Percentiles rank a stretch among this genome's conserved stretches.
phyloP scores from a whole-genome alignment of 1,139 yeast genomes.

The Geotrichum klebahnii region DNA sequence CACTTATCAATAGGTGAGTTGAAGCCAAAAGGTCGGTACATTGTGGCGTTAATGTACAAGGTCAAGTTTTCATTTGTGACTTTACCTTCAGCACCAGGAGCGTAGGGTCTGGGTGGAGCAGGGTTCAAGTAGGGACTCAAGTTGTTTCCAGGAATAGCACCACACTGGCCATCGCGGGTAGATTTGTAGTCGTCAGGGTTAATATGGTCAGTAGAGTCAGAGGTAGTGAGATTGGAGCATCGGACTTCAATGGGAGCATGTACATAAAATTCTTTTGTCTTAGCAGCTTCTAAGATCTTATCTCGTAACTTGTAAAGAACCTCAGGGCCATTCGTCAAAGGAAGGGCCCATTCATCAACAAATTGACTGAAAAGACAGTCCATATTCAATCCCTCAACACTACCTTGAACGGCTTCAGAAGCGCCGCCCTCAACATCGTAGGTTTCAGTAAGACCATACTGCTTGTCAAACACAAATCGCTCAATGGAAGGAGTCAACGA shows the following conservation, averaged over 20 bases:
- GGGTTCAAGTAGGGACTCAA: constrained; percentile 76
- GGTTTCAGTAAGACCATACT: constrained; percentile 70
- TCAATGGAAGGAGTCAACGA: constrained; percentile 79
- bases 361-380: constrained; percentile 92
- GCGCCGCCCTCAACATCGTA: constrained; percentile 50
- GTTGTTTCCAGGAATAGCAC: constrained; percentile 81
- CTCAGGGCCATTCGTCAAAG: constrained; percentile 70
- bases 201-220: constrained; percentile 36
- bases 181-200: constrained; percentile 22
- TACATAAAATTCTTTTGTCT: constrained; percentile 62
- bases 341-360: constrained; percentile 96
- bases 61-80: constrained; percentile 72
- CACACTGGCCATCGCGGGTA: constrained; percentile 37
- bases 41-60: constrained; percentile 84
- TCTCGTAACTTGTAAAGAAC: constrained; percentile 61
- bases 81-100: constrained; percentile 38
- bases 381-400: constrained; percentile 84
- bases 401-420: constrained; percentile 64
- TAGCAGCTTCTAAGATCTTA: constrained; percentile 59
- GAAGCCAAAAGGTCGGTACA: constrained; percentile 85
- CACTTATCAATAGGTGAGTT: constrained; percentile 74
- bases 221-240: constrained; percentile 72
- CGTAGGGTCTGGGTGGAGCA: constrained; percentile 63
- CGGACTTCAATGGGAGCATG: constrained; percentile 96
- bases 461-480: constrained; percentile 75